These are phyloP conservation scores for Beauveria brongniartii DNA, from an alignment of 2,329 filamentous ascomycete genomes.

Conservation along the genomic window DNA sequence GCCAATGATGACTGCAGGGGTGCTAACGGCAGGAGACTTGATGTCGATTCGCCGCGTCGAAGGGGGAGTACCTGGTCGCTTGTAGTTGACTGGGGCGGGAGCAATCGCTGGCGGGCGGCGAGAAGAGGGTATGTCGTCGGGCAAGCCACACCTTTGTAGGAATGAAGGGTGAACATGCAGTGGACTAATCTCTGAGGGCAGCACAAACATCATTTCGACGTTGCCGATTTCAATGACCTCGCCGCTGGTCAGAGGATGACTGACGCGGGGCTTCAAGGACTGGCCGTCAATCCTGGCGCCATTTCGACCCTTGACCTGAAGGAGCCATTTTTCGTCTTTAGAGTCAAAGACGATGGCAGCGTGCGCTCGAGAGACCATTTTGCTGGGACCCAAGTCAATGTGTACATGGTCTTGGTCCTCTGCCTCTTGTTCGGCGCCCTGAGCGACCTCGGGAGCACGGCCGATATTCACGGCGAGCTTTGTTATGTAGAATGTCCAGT, in stretches of 20 bases:
- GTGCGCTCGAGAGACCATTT: conserved; percentile 71
- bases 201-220: conserved; percentile 97
- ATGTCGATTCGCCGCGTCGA: conserved; percentile 27
- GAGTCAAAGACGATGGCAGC: conserved; percentile 66
- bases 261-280: conserved; percentile 57
- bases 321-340: conserved; percentile 66
- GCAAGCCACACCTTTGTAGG: conserved; percentile 57
- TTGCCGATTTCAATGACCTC: conserved; percentile 87
- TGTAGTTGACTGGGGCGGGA: conserved; percentile 52
- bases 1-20: conserved; percentile 29
- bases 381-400: conserved; percentile 81
- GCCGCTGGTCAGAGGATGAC: conserved; percentile 67
- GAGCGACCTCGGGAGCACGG: conserved; percentile 49
- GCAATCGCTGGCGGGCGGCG: conserved; percentile 42
- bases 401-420: conserved; percentile 54
- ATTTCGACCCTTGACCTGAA: conserved; percentile 85
- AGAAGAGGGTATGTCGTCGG: conserved; percentile 22
- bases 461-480: conserved; percentile 70
- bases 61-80: conserved; percentile 52
- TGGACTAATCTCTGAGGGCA: conserved; percentile 64
- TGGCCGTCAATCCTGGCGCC: conserved; percentile 76
- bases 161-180: conserved; percentile 62
- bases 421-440: conserved; percentile 34
- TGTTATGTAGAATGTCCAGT: conserved; percentile 80
- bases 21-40: conserved; percentile 27